Evolutionary conservation across 805 yeast species (phyloP), one percentile per base, ranked within the genome.

Genomic region (Spathaspora girioi): DNA sequence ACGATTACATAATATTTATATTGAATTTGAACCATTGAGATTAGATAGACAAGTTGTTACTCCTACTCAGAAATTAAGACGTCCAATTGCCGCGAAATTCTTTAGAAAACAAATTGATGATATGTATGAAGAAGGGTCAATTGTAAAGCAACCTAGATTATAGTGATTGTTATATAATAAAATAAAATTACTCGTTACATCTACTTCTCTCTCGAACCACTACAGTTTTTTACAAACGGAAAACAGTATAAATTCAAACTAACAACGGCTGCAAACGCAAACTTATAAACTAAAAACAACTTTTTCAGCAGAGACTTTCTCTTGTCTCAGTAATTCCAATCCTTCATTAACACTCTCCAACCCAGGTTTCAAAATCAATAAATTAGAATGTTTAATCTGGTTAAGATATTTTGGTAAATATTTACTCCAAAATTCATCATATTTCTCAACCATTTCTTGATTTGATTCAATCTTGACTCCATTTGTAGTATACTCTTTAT

Each of bases 41-140:
- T 68, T 83, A n/a, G 83, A 77, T 45, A 81, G 82, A 52, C 84
- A 82, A 46, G 78, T 81, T 2, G 64, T 86, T 35, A 86, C 93
- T 1, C 92, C 92, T 38, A 86, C 92, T 5, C 56, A 78, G 59
- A 79, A 79, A 60, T 61, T 79, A 54, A 78, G 75, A 64, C 71
- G 77, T 54, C 73, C 74, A 12, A 47, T 59, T 40, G 71, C 72
- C 12, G 53, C 58, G 26, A 61, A 59, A 41, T 61, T 60, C 53
- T 69, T 69, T 47, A 54, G 47, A 18, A 48, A 57, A 6, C 57
- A 57, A 29, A 61, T 69, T 51, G 56, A 60, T 14, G 54, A 45
- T 1, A 65, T 70, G 66, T 70, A 70, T 53, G 54, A 51, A 9
- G 71, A 69, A 50, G 73, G 73, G 3, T 62, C 69, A 10, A 58